phyloP scores from a whole-genome alignment of 1,284 basidiomycete species.

The Trichosporon ovoides region DNA sequence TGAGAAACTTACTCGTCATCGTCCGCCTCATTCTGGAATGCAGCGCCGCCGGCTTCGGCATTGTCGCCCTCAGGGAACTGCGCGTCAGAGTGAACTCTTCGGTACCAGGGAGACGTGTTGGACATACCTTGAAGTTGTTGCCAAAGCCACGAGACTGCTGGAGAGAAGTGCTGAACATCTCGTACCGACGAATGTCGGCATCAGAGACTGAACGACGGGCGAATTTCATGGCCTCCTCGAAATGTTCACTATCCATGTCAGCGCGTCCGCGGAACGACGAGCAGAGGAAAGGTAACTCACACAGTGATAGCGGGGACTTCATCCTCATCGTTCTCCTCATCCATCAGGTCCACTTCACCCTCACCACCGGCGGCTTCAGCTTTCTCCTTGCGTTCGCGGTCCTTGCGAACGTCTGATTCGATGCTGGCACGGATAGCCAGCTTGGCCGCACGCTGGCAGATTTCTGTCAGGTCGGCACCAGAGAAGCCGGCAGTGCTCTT shows the following conservation, averaged over 20 bases:
- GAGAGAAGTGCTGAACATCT: conserved; percentile 47
- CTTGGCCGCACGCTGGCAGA: conserved; percentile 97
- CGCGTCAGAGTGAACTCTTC: too few relatives aligned
- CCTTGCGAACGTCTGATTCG: conserved; percentile 78
- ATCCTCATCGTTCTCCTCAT: conserved; percentile 62
- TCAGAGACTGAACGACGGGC: conserved; percentile 88
- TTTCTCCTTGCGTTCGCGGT: conserved; percentile 74
- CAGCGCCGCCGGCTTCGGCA: conserved; percentile 51
- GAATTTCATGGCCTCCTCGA: conserved; percentile 66
- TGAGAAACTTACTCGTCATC: conserved; percentile 46
- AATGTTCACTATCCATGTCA: conserved; percentile 65
- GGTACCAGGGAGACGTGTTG: too few relatives aligned
- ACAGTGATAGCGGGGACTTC: conserved; percentile 93
- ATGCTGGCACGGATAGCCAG: conserved; percentile 82
- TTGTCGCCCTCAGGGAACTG: conserved; percentile 80
- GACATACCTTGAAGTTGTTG: conserved; percentile 42
- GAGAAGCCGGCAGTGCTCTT: conserved; percentile 97
- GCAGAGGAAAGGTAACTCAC: conserved; percentile 43
- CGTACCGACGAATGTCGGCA: conserved; percentile 72
- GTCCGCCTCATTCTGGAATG: conserved; percentile 49
- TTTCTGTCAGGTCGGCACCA: conserved; percentile 98
- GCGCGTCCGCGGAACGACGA: not conserved
- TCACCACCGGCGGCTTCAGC: conserved; percentile 72
- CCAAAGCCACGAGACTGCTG: conserved; percentile 46
- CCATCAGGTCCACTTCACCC: conserved; percentile 58